Evolutionary conservation across 2,329 filamentous ascomycete genomes (phyloP), one percentile per base, ranked within the genome.

Genomic region (Colletotrichum orbiculare): DNA sequence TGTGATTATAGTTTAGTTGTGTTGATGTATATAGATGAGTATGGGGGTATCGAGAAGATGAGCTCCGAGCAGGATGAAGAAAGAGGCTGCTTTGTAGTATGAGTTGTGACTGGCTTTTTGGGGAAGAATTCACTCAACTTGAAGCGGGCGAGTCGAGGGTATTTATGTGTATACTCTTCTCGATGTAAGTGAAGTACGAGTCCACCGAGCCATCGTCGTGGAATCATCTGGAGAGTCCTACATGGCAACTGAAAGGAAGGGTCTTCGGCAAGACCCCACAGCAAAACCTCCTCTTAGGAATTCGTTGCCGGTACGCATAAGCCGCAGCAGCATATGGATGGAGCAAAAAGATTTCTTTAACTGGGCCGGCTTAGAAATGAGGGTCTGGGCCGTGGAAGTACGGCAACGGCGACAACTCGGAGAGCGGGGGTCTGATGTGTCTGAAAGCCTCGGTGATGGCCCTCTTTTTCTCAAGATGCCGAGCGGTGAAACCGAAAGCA

Each of bases 151-250:
- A 49, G 11, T 47, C 9, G 52, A 56, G 46, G 37, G 58, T 65
- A 56, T 65, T 65, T 65, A 58, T 58, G 52, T 55, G 48, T 39
- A 12, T 45, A 10, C 25, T 38, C 8, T 25, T 35, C 41, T 46
- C 56, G 39, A 58, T 65, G 37, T 62, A 56, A 53, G 52, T 65
- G 34, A 12, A 47, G 34, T 17, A 52, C 38, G 25, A 56, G 62
- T 49, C 55, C 49, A 60, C 55, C 13, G 35, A 2, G 17, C 25
- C 49, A 15, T 59, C n/a, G 47, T 45, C 55, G 37, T 56, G 37
- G 58, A 65, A 65, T 41, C 62, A 65, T 62, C 62, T 65, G 62
- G 62, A 62, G 62, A 61, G 57, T 62, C 58, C 62, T 58, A 56
- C 25, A 25, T 25, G 25, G 25, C 25, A 5, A 25, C 58, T 12